Base-by-base conservation (phyloP, 2,329 filamentous ascomycete genomes). In the Penicillium sp. region DNA sequence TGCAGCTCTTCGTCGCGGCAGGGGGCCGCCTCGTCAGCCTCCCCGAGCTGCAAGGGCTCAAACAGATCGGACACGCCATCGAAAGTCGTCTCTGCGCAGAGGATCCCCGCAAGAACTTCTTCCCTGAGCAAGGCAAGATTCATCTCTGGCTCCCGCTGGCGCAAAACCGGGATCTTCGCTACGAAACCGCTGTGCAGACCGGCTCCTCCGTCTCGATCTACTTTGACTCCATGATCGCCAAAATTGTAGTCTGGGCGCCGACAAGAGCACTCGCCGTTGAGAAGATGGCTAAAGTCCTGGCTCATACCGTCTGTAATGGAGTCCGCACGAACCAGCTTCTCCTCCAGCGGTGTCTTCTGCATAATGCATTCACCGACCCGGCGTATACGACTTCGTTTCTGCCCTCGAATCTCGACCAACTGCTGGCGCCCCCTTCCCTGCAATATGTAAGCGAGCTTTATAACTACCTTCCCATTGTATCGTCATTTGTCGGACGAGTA, bases 291-390 rank as follows among this genome's bases (percentile, higher is more conserved):
- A 62, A 67, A 5, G 69, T 76, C 1, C 67, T 80, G 1, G 67
- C 73, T 0, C 62, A 76, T 15, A 79, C 76, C 0, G 74, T 87
- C 77, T 91, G 91, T 69, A 90, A 91, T 85, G 90, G 91, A 78
- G 91, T 91, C 19, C 71, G 67, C 41, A 75, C 73, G 3, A 75
- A 75, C 53, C 72, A 74, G 48, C 65, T 71, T 1, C 73, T 75
- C 44, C 64, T 75, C 41, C 73, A 73, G 49, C 61, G 64, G 4
- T 73, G 67, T 47, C 62, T 75, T 5, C 31, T 68, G 29, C 67
- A 70, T 23, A 8, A 49, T 1, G 68, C 54, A 2, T 75, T 75
- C 52, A 67, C 59, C 85, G 90, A 92, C 47, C 76, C 66, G 11
- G 67, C 67, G 5, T 76, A 76, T 54, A 75, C 73, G 0, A 76